Evolutionary conservation across 1,284 basidiomycete species (phyloP), one percentile per base, ranked within the genome.

Genomic region (Cutaneotrichosporon sp.): DNA sequence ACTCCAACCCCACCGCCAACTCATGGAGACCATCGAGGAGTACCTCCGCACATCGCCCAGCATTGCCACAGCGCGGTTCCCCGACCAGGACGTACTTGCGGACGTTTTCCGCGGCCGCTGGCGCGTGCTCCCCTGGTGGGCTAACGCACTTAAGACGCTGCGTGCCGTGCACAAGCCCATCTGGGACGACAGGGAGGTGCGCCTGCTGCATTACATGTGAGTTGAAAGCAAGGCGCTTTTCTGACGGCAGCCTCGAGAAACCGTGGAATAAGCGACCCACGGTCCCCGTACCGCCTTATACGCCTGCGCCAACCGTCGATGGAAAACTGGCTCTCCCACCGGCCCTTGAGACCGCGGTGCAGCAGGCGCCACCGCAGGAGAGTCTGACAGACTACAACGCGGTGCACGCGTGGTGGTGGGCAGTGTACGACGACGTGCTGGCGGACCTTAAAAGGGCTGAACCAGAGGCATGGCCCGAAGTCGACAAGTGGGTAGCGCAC

Each of bases 81-180:
- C 91, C 0, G 93, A 97, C 70, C 93, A 97, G 74, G 93, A 97
- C 66, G 80, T 96, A 21, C 81, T 97, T 30, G 82, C 90, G 1
- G 82, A 82, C 33, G 83, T 84, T 66, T 97, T 93, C 77, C 74
- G 78, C 48, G 86, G 85, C 12, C 59, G 60, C 46, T 78, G 76
- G 69, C 56, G 64, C 42, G 72, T 73, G 8, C 58, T 80, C 14
- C 75, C 77, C 0, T 80, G 77, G 75, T 70, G 70, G 60, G 74
- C 71, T 54, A 80, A 80, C 53, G 76, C 77, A 2, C 68, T 80
- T 56, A 77, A 79, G 59, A 78, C 77, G 39, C 59, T 77, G 22
- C 43, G 75, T 51, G 53, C 69, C 51, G 62, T 69, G 57, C 73
- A 78, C 59, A 58, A 62, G 33, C 59, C 67, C 35, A 58, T 79